These are phyloP conservation scores for Scedosporium apiospermum DNA, from an alignment of 2,329 filamentous ascomycete genomes.

Conservation along the genomic window DNA sequence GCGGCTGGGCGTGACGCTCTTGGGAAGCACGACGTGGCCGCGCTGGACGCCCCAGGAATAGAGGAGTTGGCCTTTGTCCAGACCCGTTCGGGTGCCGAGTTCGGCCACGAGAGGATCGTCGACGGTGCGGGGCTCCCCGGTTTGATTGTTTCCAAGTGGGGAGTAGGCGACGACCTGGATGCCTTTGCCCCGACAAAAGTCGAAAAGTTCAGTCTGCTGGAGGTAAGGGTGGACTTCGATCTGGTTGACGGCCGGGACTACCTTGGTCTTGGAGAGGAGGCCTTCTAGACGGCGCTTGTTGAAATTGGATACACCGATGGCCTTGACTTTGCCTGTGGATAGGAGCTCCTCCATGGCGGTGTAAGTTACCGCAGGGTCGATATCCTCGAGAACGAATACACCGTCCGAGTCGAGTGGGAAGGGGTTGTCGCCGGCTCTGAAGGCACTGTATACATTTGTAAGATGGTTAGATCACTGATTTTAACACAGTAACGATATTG, in stretches of 20 bases:
- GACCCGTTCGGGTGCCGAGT: constrained; percentile 31
- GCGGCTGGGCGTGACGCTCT: constrained; percentile 54
- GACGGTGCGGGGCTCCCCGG: constrained; percentile 32
- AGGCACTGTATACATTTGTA: constrained; percentile 25
- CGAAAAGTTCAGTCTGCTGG: constrained; percentile 48
- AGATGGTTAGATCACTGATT: no score
- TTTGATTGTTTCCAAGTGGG: constrained; percentile 48
- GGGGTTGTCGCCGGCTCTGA: constrained; percentile 40
- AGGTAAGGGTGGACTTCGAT: constrained; percentile 62
- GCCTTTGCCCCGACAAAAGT: constrained; percentile 45
- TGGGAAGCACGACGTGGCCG: constrained; percentile 57
- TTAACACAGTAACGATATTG: no score
- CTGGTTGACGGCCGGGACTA: constrained; percentile 55
- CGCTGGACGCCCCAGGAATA: constrained; percentile 51
- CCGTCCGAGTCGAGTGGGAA: constrained; percentile 43
- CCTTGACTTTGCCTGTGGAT: constrained; percentile 26
- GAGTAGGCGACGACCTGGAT: constrained; percentile 57
- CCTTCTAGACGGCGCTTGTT: constrained; percentile 29
- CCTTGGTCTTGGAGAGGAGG: constrained; percentile 38
- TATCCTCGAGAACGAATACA: constrained; percentile 52
- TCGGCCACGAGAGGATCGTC: constrained; percentile 37
- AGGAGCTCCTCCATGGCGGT: constrained; percentile 29
- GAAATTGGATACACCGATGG: constrained; percentile 45
- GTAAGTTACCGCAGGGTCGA: constrained; percentile 31
- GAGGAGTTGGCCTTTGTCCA: constrained; percentile 31